Evolutionary conservation across 169 alveolate species (phyloP).

Genomic region (Eimeria acervulina): DNA sequence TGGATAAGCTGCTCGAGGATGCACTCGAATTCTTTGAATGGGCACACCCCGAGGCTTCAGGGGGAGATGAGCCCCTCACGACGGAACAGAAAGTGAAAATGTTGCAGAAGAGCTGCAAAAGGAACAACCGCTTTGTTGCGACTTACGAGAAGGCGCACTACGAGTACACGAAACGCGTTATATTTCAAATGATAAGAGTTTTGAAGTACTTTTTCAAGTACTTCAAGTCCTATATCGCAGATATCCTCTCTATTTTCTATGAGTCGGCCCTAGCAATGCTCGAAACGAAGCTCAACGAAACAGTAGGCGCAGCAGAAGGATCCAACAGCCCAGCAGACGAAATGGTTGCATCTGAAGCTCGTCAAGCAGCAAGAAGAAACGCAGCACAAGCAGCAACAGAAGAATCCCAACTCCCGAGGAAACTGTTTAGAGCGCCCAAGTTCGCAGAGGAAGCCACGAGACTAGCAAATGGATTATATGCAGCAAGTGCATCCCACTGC

Average conservation of each 20-base stretch:
- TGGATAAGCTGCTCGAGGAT: neutral
- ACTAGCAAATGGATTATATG: slow-evolving; percentile 60
- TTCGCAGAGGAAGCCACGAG: slow-evolving; percentile 9
- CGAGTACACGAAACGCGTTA: neutral
- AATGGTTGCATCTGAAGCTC: slow-evolving; percentile 53
- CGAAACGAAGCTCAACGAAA: slow-evolving; percentile 40
- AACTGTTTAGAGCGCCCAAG: slow-evolving; percentile 25
- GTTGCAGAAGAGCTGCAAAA: slow-evolving; percentile 33
- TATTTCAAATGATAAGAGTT: slow-evolving; percentile 46
- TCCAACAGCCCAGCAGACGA: slow-evolving; percentile 51
- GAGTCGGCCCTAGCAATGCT: slow-evolving; percentile 68
- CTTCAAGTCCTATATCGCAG: slow-evolving; percentile 50
- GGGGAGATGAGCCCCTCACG: slow-evolving; percentile 29
- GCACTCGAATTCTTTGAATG: slow-evolving; percentile 18
- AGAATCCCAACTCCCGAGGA: slow-evolving; percentile 31
- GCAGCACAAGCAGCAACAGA: slow-evolving; percentile 45
- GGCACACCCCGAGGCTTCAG: slow-evolving; percentile 48
- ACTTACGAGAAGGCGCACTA: neutral
- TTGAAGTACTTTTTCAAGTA: slow-evolving; percentile 49
- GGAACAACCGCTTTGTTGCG: neutral
- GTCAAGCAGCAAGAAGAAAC: slow-evolving; percentile 29
- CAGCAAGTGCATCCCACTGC: neutral
- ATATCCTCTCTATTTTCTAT: slow-evolving; percentile 72
- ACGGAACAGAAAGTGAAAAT: neutral
- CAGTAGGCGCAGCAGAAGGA: slow-evolving; percentile 3